phyloP scores from a whole-genome alignment of 441 rosid species.

The Eruca vesicaria region DNA sequence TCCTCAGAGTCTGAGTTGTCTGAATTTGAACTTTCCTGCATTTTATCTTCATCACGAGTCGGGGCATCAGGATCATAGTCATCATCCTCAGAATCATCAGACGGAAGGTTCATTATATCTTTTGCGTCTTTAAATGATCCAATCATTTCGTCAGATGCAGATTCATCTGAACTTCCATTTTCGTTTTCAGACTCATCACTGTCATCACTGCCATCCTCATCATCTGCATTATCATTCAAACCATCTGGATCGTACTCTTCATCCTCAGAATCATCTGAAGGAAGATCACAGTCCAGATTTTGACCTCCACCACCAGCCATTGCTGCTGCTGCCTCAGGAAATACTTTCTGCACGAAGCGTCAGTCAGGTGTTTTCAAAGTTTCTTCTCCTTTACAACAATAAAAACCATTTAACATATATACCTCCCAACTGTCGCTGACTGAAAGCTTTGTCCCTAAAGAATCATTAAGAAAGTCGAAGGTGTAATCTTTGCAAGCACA shows the following conservation, averaged over 20 bases:
- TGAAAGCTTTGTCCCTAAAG: constrained; percentile 65
- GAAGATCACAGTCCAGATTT: constrained; percentile 60
- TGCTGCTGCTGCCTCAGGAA: constrained; percentile 78
- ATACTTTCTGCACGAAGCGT: constrained; percentile 63
- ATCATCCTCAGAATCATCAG: constrained; percentile 95
- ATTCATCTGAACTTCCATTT: constrained; percentile 62
- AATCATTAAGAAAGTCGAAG: constrained; percentile 68
- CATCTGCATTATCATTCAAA: constrained; percentile 42
- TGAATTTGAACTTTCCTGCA: constrained; percentile 66
- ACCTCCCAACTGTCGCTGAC: constrained; percentile 90
- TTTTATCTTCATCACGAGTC: constrained; percentile 41
- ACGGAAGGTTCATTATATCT: constrained; percentile 51
- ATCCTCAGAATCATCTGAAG: constrained; percentile 92
- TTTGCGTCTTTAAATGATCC: constrained; percentile 39
- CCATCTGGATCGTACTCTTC: constrained; percentile 72
- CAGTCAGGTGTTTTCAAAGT: neutral
- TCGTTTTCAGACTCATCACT: constrained; percentile 49
- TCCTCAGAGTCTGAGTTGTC: constrained; percentile 89
- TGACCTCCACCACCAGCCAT: constrained; percentile 50
- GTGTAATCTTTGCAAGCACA: constrained; percentile 93
- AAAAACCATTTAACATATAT: constrained; percentile 21
- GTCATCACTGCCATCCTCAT: constrained; percentile 46
- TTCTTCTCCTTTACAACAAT: constrained; percentile 1
- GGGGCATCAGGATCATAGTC: constrained; percentile 75
- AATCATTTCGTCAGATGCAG: constrained; percentile 60